phyloP scores from a whole-genome alignment of 2,329 filamentous ascomycete genomes.

The Neonectria ditissima region DNA sequence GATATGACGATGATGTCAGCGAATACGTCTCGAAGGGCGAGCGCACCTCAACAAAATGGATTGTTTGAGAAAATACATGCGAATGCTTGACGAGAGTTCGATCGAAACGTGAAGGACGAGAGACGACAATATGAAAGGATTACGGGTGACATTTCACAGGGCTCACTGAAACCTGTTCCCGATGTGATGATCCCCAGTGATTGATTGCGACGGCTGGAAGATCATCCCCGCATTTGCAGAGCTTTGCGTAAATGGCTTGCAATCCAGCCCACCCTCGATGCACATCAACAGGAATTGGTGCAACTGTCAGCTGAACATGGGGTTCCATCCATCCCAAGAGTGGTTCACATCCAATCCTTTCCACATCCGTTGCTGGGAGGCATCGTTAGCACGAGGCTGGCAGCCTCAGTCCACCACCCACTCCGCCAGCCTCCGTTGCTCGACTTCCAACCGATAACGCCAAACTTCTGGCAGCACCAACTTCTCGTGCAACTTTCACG shows the following conservation, averaged over 20 bases:
- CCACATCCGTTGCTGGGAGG: not conserved
- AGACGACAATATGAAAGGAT: not conserved
- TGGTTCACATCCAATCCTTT: not conserved
- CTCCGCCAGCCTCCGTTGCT: not conserved
- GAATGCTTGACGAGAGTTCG: not conserved
- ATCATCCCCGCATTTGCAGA: conserved; percentile 15
- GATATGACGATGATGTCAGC: conserved; percentile 5
- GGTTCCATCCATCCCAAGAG: not conserved
- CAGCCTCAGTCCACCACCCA: not conserved
- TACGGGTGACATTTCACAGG: not conserved
- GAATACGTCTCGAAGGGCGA: not conserved
- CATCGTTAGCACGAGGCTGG: not conserved
- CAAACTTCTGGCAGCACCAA: not conserved
- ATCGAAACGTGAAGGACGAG: not conserved
- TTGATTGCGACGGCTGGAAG: conserved; percentile 9
- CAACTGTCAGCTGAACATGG: conserved; percentile 29
- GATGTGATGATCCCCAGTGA: conserved; percentile 1
- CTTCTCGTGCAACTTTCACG: conserved; percentile 10
- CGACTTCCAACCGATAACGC: not conserved
- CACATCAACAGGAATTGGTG: conserved; percentile 17
- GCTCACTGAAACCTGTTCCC: not conserved
- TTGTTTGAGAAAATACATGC: not conserved
- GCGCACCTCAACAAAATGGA: not conserved
- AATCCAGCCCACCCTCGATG: conserved; percentile 11
- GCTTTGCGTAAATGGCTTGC: conserved; percentile 46